phyloP scores from a whole-genome alignment of 169 alveolate genomes.

The Plasmodium gallinaceum region DNA sequence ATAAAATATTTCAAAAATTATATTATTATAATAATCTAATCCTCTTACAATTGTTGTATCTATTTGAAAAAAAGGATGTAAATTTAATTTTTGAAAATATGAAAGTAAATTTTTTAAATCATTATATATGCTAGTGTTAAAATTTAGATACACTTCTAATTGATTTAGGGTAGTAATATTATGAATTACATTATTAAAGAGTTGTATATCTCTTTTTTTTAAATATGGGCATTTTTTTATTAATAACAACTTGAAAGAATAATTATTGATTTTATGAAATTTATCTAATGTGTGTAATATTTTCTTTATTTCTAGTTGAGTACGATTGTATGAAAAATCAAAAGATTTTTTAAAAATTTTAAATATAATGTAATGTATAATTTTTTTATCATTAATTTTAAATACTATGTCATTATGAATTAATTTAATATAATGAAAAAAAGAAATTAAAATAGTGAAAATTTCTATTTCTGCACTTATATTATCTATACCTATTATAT shows the following conservation, averaged over 20 bases:
- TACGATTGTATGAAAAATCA: slow-evolving; percentile 1
- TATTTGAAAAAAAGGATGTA: slow-evolving; percentile 17
- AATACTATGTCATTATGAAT: slow-evolving; percentile 24
- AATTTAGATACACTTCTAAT: slow-evolving; percentile 14
- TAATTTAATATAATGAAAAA: slow-evolving; percentile 33
- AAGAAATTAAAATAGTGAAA: slow-evolving; percentile 15
- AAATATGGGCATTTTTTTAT: slow-evolving; percentile 29
- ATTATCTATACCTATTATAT: slow-evolving; percentile 74
- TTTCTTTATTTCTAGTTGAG: slow-evolving; percentile 10
- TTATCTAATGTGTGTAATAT: slow-evolving; percentile 49
- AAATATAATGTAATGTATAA: slow-evolving; percentile 10
- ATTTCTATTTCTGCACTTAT: slow-evolving; percentile 55
- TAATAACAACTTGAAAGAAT: slow-evolving; percentile 29
- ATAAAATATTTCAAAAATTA: slow-evolving; percentile 49
- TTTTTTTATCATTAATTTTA: slow-evolving; percentile 59
- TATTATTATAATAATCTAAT: slow-evolving; percentile 56
- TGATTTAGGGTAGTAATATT: slow-evolving; percentile 6
- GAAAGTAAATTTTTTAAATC: slow-evolving; percentile 10
- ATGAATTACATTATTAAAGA: slow-evolving; percentile 12
- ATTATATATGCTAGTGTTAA: not conserved
- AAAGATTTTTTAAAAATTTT: slow-evolving; percentile 30
- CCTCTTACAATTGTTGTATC: slow-evolving; percentile 68
- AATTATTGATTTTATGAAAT: slow-evolving; percentile 19
- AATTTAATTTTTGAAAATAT: slow-evolving; percentile 28
- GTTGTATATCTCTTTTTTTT: not conserved